phyloP scores from a whole-genome alignment of 78 protist genomes.

The Protostelium mycophagum region DNA sequence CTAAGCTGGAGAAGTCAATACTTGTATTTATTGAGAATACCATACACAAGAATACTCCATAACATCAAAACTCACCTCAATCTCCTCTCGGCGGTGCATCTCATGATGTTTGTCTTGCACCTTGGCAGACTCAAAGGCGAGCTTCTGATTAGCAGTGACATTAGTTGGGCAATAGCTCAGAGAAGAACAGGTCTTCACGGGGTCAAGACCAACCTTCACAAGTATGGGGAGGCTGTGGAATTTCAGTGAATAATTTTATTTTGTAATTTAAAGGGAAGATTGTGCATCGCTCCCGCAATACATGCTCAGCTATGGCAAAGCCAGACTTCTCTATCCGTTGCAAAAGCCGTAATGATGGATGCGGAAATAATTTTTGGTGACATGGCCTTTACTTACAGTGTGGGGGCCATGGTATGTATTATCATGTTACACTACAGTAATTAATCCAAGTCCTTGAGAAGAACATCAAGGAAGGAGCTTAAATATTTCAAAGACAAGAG shows the following conservation, averaged over 20 bases:
- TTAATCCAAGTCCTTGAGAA: neutral
- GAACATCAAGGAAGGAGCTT: neutral
- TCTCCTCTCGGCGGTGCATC: neutral
- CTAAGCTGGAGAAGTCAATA: too few relatives aligned
- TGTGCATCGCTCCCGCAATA: too few relatives aligned
- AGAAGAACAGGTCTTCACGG: neutral
- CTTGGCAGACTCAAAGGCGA: neutral
- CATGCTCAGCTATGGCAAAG: too few relatives aligned
- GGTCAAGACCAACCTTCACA: neutral
- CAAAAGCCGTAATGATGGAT: too few relatives aligned
- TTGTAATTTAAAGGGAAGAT: too few relatives aligned
- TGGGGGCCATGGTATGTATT: neutral
- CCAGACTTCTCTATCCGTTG: too few relatives aligned
- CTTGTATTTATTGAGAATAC: too few relatives aligned
- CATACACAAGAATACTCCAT: too few relatives aligned
- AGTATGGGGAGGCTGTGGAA: neutral
- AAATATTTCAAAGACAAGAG: too few relatives aligned
- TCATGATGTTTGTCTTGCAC: neutral
- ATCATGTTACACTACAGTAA: neutral
- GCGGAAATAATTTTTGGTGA: neutral
- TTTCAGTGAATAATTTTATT: too few relatives aligned
- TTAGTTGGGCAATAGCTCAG: neutral
- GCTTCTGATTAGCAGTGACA: neutral
- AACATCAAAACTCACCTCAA: too few relatives aligned
- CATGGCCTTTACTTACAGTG: neutral